A percentile compares a stretch with the other conserved stretches of the same genome.
phyloP scores from a whole-genome alignment of 345 rosid species.

The Psidium friedrichsthalianum region DNA sequence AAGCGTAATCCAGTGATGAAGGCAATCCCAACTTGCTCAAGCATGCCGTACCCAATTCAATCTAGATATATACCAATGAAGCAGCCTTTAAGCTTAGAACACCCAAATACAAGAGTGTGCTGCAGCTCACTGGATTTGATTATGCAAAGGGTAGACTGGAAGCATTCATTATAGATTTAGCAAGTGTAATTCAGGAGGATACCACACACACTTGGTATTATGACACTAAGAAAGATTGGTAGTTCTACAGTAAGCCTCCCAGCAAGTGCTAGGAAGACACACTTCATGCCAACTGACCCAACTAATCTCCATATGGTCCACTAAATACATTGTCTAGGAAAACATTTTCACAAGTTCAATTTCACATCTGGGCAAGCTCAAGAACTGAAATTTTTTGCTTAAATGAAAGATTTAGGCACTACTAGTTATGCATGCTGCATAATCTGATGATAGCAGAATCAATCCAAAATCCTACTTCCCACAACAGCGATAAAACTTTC shows the following conservation, averaged over 20 bases:
- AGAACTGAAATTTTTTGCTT: background rate
- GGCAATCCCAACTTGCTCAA: background rate
- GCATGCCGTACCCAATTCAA: background rate
- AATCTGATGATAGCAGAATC: background rate
- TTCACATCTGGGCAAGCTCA: background rate
- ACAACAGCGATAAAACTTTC: background rate
- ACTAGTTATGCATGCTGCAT: background rate
- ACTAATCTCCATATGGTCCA: background rate
- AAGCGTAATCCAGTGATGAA: background rate
- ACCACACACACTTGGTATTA: background rate
- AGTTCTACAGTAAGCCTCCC: background rate
- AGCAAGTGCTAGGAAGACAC: background rate
- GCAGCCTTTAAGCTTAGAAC: background rate
- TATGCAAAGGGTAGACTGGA: background rate
- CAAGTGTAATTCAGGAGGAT: background rate
- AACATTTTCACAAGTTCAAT: background rate
- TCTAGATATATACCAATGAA: background rate
- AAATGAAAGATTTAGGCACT: background rate
- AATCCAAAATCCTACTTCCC: background rate
- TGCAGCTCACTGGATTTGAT: background rate
- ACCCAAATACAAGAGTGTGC: background rate
- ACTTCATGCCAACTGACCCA: background rate
- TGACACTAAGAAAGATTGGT: background rate
- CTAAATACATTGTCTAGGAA: background rate
- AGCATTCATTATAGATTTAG: background rate